Base-by-base conservation (phyloP, 805 yeast genomes). In the Sungouiozyma intestinalis region DNA sequence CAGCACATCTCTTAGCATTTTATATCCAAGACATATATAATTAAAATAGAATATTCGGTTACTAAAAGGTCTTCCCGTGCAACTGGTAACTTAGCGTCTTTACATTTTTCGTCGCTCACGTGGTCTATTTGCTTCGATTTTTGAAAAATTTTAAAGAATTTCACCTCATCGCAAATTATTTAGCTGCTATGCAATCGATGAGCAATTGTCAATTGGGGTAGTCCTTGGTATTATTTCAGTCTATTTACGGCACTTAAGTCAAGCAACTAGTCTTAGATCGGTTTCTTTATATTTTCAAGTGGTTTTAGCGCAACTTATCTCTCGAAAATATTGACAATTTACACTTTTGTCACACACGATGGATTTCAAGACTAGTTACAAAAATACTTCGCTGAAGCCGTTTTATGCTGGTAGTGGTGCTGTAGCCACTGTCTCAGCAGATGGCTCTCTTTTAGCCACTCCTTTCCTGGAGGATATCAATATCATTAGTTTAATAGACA, bases 341-440 rank as follows among this genome's bases (percentile, higher is more conserved):
- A 27, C n/a, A 24, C 11, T 24, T 11, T 11, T 24, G 29, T 24
- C 29, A 24, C 11, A 21, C n/a, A 17, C 18, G 7, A 57, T 59
- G 62, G 64, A 60, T 45, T 42, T 62, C 18, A 62, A 49, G 44
- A 50, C 55, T 6, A 61, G 66, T 16, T 68, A 62, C 46, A 45
- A 56, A 1, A 60, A 61, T 40, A 51, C 57, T n/a, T 58, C 63
- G 32, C 69, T 90, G 34, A 79, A 76, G 40, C 97, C 98, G 14
- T 79, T 88, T 52, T 92, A 85, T 58, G 76, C 66, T 2, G 63
- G 85, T 14, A 95, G 97, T 20, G 85, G 92, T 4, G 76, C 92
- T 2, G 68, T 80, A 21, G 92, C 86, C 2, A 68, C 85, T 0
- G 57, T 85, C 9, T 75, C 87, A 2, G 64, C 62, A 13, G 81